Base-by-base conservation (phyloP, 2,329 filamentous ascomycete species). In the Aspergillus piperis region DNA sequence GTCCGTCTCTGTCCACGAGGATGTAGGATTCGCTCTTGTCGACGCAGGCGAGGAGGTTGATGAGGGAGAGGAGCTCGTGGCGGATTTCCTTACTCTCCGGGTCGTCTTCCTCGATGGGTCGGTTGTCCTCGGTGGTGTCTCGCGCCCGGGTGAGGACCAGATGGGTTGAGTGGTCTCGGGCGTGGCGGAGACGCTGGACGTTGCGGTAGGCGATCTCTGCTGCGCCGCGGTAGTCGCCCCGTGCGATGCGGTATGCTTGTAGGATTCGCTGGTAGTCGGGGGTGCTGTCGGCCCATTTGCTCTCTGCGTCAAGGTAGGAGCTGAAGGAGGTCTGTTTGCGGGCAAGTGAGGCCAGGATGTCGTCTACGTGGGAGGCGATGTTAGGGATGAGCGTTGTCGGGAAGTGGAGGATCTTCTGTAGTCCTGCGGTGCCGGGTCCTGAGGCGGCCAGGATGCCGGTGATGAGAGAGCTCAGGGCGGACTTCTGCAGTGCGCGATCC, bases 11-110 rank as follows among this genome's bases (percentile, higher is more conserved):
- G 42, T 83, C 81, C 17, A 87, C 77, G n/a, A 80, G 70, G 21
- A 87, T 73, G 85, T 96, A 99, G 1, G 89, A 89, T 70, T 96
- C 90, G 63, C 91, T 87, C 60, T 88, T 82, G 52, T 90, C 87
- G 42, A 97, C 92, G 64, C 92, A 96, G 66, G 90, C 91, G 62
- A 99, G 82, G 1, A 92, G 89, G 73, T 99, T 99, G 79, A 99
- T 96, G 48, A 99, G 84, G 62, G 92, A 84, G n/a, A 98, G 80
- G 69, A 96, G 95, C 70, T 91, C 89, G 67, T 90, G 86, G 50
- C 78, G 71, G 50, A 87, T 71, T 39, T 81, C 82, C 60, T 84
- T 83, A 62, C 84, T 84, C 50, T 82, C 79, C 1, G 80, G 78
- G 60, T 80, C 78, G 36, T 75, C 73, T 62, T 78, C 73, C 51